These are phyloP conservation scores for Pleurotus cornucopiae DNA, from an alignment of 768 basidiomycete genomes.

Conservation along the genomic window DNA sequence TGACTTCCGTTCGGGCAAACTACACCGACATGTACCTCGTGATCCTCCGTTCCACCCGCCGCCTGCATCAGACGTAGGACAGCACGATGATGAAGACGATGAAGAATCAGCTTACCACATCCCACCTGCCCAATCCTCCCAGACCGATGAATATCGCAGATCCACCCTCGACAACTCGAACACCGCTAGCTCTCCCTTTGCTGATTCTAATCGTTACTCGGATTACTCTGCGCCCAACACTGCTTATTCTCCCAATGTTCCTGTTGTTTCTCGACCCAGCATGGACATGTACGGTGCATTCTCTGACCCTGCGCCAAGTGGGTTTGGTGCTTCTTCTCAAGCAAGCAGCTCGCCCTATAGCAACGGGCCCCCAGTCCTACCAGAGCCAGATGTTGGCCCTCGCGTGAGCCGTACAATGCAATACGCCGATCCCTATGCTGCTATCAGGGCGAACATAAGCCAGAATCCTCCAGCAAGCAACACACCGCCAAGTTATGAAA, in stretches of 20 bases:
- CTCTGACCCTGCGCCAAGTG: constrained; percentile 79
- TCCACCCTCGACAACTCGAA: constrained; percentile 24
- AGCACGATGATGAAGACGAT: constrained; percentile 53
- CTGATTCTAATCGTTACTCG: constrained; percentile 49
- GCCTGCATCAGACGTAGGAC: constrained; percentile 39
- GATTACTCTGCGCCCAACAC: constrained; percentile 25
- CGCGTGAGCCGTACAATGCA: constrained; percentile 89
- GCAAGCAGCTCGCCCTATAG: constrained; percentile 13
- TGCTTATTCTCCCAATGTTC: constrained; percentile 20
- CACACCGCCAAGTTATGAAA: constrained; percentile 45
- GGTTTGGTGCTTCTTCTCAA: constrained; percentile 47
- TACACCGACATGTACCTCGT: constrained; percentile 43
- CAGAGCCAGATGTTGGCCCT: constrained; percentile 42
- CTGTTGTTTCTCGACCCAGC: constrained; percentile 49
- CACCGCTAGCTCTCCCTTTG: constrained; percentile 43
- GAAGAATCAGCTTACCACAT: constrained; percentile 44
- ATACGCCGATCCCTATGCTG: constrained; percentile 86
- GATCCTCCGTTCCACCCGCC: constrained; percentile 79
- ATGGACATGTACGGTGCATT: constrained; percentile 91
- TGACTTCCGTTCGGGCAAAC: constrained; percentile 73
- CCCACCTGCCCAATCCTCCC: constrained; percentile 37
- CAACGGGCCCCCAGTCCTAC: constrained; percentile 31
- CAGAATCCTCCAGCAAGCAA: constrained; percentile 24
- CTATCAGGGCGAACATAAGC: constrained; percentile 61
- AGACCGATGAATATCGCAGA: constrained; percentile 12